Evolutionary conservation across 495 filamentous ascomycete species (phyloP).

Genomic region (Penicillium antarcticum): DNA sequence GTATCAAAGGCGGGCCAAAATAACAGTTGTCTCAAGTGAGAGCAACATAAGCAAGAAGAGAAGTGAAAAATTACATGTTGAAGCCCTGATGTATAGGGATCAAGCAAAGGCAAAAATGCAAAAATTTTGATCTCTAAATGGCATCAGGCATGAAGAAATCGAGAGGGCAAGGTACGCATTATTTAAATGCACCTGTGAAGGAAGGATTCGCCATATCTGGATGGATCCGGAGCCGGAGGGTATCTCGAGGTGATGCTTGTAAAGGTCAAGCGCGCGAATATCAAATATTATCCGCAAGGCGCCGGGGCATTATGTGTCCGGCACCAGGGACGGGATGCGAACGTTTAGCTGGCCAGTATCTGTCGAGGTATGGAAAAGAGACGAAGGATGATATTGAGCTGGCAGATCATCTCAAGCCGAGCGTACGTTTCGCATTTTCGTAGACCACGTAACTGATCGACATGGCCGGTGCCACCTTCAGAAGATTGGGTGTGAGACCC

Average conservation of each 20-base stretch:
- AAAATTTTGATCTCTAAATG: slow-evolving; percentile 2
- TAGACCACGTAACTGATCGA: slow-evolving; percentile 98
- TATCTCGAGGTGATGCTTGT: slow-evolving; percentile 2
- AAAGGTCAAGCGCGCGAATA: not conserved
- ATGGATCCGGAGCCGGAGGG: slow-evolving; percentile 1
- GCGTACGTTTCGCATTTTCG: slow-evolving; percentile 82
- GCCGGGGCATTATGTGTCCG: not conserved
- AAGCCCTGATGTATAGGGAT: not conserved
- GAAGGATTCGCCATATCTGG: not conserved
- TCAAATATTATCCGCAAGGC: not conserved
- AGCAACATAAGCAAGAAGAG: not conserved
- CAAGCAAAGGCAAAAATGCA: slow-evolving; percentile 11
- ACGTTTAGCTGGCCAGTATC: not conserved
- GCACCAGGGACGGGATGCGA: not conserved
- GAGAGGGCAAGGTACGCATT: not conserved
- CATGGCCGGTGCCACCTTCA: slow-evolving; percentile 95
- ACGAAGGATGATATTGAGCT: not conserved
- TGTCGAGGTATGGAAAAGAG: not conserved
- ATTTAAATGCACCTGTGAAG: not conserved
- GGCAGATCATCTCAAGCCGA: slow-evolving; percentile 61
- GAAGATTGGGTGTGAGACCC: slow-evolving; percentile 88
- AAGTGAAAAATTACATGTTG: not conserved
- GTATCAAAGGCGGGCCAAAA: slow-evolving; percentile 3
- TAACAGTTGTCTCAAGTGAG: slow-evolving; percentile 9
- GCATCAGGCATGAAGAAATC: not conserved